Evolutionary conservation across 148 eudicot genomes (phyloP), one percentile per base, ranked within the genome.

Genomic region (Camellia sinensis): DNA sequence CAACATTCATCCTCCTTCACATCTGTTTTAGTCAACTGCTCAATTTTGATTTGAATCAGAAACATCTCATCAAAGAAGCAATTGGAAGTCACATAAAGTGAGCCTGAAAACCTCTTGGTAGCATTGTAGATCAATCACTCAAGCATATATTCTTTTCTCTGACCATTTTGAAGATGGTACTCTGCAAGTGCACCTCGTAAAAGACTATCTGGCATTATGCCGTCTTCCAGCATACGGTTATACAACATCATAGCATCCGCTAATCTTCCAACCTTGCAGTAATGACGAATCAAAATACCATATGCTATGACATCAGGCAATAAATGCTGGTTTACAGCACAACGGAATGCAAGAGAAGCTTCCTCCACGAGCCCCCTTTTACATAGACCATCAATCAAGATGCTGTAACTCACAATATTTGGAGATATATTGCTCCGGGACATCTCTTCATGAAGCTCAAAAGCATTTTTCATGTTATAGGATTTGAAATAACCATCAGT

Each of bases 351-450:
- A 56, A 67, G 46, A 65, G 80, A 79, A 63, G 90, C 95, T 72
- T 83, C 87, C 37, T 89, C 89, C 73, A 87, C 59, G 12, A 87
- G 78, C 45, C 90, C 91, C 83, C 89, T 84, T 82, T 80, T 90
- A 80, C 95, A 92, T 15, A 90, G 86, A 19, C 93, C 91, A 79
- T 92, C 89, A 65, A 90, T 92, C 40, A 92, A 80, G 82, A 92
- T 88, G 77, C 91, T 90, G 74, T 83, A 90, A 83, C 90, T 88
- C 43, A 92, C 86, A 22, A 92, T 90, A 78, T 71, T 92, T 21
- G 93, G 92, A 66, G 86, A 77, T 71, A 87, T 45, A 9, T 85
- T 72, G 61, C 84, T 86, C 71, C 61, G 67, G 18, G 64, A 63
- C 92, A 92, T 92, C 84, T 82, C 87, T 69, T 92, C 90, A 56